These are phyloP conservation scores for Ustilago xerochloae DNA, from an alignment of 1,284 basidiomycete species.

Conservation along the genomic window DNA sequence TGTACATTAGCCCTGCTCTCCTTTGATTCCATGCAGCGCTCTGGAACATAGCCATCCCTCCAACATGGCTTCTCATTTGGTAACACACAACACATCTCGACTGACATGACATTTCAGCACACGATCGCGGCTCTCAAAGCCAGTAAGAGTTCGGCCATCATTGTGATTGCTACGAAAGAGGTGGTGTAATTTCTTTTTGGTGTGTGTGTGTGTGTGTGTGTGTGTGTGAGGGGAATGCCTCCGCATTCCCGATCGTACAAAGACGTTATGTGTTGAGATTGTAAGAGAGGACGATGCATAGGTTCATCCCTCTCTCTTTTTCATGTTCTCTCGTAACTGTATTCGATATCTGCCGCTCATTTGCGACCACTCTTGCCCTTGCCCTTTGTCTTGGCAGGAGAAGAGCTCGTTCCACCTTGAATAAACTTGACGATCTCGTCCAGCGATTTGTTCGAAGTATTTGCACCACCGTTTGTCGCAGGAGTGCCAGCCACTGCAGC, in stretches of 20 bases:
- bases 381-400: conserved; percentile 37
- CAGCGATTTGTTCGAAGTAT: conserved; percentile 44
- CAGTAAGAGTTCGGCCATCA: too few species aligned
- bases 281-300: not conserved
- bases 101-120: too few species aligned
- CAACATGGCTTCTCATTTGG: too few species aligned
- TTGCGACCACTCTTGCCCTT: conserved; percentile 40
- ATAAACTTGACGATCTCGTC: conserved; percentile 65
- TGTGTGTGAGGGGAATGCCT: too few species aligned
- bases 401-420: conserved; percentile 48
- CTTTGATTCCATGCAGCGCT: too few species aligned
- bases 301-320: not conserved
- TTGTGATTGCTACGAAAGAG: conserved; percentile 20
- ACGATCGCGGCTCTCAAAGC: too few species aligned
- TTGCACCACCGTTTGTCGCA: not conserved
- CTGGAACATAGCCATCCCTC: not conserved
- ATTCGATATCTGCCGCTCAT: not conserved
- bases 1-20: not conserved
- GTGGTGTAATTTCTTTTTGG: conserved; percentile 20
- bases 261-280: conserved; percentile 5
- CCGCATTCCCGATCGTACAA: not conserved
- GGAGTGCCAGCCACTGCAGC: conserved; percentile 1
- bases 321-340: not conserved
- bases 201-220: not conserved
- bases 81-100: too few species aligned